Evolutionary conservation across 257 asterid genomes (phyloP), one percentile per base, ranked within the genome.

Genomic region (Plantago major): DNA sequence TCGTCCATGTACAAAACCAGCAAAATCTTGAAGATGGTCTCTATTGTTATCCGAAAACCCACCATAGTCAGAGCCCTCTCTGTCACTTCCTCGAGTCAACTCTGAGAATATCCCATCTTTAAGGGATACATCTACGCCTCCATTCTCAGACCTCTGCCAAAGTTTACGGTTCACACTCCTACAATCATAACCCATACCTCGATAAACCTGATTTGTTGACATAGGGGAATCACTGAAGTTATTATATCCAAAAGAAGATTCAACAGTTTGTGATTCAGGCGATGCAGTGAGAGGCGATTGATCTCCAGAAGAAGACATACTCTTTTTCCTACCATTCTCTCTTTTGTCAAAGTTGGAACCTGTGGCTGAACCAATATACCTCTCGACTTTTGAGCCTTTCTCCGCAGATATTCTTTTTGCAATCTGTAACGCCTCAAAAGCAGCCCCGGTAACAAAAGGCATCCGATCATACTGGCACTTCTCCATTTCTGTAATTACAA

Each of bases 371-470:
- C 71, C 69, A n/a, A 54, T 60, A 45, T 77, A 87, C 63, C 76
- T 80, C 58, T 81, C 96, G 62, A 60, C 30, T 66, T 77, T 78
- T 15, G 78, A 70, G 53, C 84, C 75, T 58, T 71, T 79, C 28
- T 81, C 92, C 14, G 70, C 63, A 55, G 60, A 75, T 42, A 89
- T 84, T 68, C 71, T 86, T 78, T 74, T 81, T 60, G 95, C 99
- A 43, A 74, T 73, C 67, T 82, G 97, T 43, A 86, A 55, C 17
- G 91, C 86, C 82, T 89, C 99, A 73, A 81, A 89, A 69, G 97
- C 99, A 72, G 99, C 99, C 58, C 91, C 91, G 19, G 84, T 69
- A 45, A 92, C 94, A 78, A 79, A 89, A 37, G 86, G 86, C 89
- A 89, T 85, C 61, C 87, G 81, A 69, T 83, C 96, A 53, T 74